Percentiles rank a stretch among this genome's conserved stretches.
Conservation (phyloP, 768 basidiomycete species). For the Leccinum variicolor region DNA sequence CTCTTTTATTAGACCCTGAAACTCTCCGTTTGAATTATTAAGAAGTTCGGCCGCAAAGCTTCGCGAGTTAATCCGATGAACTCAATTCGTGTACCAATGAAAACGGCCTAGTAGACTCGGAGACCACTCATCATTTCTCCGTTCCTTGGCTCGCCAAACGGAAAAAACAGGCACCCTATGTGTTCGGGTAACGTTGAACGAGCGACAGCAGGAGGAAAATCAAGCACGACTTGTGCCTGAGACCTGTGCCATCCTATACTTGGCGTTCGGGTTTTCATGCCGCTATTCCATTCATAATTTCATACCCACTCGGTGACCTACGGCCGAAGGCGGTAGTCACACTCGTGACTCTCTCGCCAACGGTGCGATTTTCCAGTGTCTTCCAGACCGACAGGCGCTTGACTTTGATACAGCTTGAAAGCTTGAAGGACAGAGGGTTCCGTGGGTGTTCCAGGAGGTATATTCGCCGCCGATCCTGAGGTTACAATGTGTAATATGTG, state of each 20-base stretch:
- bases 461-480: neutral
- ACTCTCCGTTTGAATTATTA: neutral
- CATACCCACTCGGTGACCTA: neutral
- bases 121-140: neutral
- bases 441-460: neutral
- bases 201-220: neutral
- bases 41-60: neutral
- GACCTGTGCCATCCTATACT: neutral
- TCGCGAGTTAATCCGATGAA: neutral
- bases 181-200: neutral
- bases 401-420: neutral
- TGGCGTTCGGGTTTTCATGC: neutral
- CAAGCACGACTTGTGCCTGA: neutral
- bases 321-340: neutral
- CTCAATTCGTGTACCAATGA: neutral
- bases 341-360: neutral
- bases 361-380: neutral
- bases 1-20: neutral
- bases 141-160: neutral
- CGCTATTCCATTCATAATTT: neutral
- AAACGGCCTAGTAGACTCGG: neutral
- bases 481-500: neutral
- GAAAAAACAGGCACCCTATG: neutral
- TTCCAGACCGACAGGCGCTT: neutral
- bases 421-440: neutral